A percentile compares a stretch with the other conserved stretches of the same genome.
Evolutionary conservation across 1,139 yeast genomes (phyloP).

Genomic region (Pneumocystis jirovecii): DNA sequence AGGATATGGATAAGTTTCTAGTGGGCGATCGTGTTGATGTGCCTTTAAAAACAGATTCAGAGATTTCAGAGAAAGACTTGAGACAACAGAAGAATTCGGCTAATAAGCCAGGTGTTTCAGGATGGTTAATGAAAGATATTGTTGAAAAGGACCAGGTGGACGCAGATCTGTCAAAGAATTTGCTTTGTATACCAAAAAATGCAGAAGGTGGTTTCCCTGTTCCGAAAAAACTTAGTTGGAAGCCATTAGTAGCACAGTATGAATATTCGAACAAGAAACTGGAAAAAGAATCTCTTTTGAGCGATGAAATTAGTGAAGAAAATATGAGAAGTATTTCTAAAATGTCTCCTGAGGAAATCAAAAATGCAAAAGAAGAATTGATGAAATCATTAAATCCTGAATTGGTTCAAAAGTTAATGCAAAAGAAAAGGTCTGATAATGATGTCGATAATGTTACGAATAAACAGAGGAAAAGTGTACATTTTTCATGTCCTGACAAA

Average conservation of each 20-base stretch:
- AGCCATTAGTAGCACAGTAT: neutral
- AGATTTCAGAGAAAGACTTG: neutral
- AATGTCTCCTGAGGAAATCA: conserved; percentile 56
- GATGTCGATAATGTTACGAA: neutral
- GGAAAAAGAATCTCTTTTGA: neutral
- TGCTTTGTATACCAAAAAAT: neutral
- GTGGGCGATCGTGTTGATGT: neutral
- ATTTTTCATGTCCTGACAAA: conserved; percentile 7
- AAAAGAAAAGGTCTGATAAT: conserved; percentile 16
- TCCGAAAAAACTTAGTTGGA: neutral
- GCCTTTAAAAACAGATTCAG: neutral
- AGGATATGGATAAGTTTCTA: neutral
- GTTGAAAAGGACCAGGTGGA: neutral
- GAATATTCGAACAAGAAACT: neutral
- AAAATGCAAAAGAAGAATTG: conserved; percentile 51
- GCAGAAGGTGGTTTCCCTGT: neutral
- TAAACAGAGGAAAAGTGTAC: conserved; percentile 3
- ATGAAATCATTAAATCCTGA: conserved; percentile 33
- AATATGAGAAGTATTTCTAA: conserved; percentile 46
- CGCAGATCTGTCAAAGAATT: neutral
- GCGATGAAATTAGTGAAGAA: conserved; percentile 46
- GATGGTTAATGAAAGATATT: neutral
- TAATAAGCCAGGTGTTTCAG: neutral
- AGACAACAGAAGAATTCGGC: neutral
- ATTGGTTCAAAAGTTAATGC: conserved; percentile 31